These are phyloP conservation scores for Pythium aristosporum DNA, from an alignment of 352 stramenopile genomes.

Conservation along the genomic window DNA sequence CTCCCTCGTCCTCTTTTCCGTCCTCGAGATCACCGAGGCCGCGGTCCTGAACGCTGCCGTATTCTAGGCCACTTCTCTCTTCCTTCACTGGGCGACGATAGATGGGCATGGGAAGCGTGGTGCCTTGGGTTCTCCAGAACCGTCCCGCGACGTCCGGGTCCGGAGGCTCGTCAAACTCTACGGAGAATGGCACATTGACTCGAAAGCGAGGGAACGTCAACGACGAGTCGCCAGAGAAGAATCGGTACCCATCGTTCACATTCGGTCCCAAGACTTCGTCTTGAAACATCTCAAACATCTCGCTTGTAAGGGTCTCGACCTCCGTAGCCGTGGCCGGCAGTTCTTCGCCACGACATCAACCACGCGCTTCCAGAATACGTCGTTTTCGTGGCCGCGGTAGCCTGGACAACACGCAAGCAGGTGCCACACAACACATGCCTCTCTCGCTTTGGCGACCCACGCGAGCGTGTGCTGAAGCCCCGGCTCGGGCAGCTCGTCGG, in stretches of 20 bases:
- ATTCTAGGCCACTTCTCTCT: not conserved
- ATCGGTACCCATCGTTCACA: not conserved
- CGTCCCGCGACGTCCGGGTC: not conserved
- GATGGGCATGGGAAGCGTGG: too few species aligned
- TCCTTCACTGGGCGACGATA: too few species aligned
- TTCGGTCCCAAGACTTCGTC: not conserved
- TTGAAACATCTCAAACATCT: not conserved
- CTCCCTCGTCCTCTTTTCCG: not conserved
- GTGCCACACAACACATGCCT: slow-evolving; percentile 5
- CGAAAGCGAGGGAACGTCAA: not conserved
- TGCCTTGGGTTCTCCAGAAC: not conserved
- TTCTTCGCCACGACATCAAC: not conserved
- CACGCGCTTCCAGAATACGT: slow-evolving; percentile 8
- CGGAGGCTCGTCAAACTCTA: not conserved
- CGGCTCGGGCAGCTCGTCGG: not conserved
- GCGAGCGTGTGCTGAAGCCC: not conserved
- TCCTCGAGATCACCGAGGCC: not conserved
- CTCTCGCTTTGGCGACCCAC: not conserved
- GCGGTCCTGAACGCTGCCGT: not conserved
- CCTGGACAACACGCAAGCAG: slow-evolving; percentile 6
- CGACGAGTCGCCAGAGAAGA: not conserved
- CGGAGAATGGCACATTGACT: not conserved
- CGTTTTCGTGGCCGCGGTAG: slow-evolving; percentile 10
- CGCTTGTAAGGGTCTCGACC: not conserved
- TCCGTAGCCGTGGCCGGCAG: not conserved